Conservation (phyloP, 225 moss, liverwort and hornwort species). For the Bryum argenteum region DNA sequence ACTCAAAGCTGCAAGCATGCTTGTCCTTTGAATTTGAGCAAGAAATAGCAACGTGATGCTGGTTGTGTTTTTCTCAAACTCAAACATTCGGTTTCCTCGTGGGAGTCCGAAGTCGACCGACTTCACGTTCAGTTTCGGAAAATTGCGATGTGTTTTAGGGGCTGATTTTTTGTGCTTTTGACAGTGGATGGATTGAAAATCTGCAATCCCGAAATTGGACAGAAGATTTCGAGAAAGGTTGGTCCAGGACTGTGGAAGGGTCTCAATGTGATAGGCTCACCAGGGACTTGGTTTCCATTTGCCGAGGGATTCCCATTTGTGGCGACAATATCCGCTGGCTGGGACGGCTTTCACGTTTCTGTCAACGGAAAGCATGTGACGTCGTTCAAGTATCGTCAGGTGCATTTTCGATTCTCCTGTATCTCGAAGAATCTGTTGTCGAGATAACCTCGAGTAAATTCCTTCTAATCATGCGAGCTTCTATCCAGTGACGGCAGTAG, state of each 20-base stretch:
- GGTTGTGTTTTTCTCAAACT: not conserved
- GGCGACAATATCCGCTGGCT: conserved; percentile 80
- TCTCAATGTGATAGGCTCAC: conserved; percentile 36
- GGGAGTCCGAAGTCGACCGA: not conserved
- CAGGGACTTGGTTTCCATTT: conserved; percentile 78
- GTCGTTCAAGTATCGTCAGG: conserved; percentile 87
- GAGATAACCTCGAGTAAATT: not conserved
- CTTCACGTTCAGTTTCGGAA: not conserved
- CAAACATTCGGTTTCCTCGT: not conserved
- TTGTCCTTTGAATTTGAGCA: no score
- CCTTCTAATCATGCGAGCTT: no score
- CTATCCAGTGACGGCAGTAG: not conserved
- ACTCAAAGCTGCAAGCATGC: no score
- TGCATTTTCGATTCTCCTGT: conserved; percentile 20
- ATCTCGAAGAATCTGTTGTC: conserved; percentile 9
- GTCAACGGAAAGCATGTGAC: conserved; percentile 88
- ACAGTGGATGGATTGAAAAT: conserved; percentile 83
- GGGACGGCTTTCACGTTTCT: conserved; percentile 95
- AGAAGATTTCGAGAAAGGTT: conserved; percentile 48
- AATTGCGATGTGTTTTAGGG: not conserved
- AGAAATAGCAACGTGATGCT: not conserved
- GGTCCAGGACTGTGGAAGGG: conserved; percentile 59
- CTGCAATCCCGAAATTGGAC: conserved; percentile 73
- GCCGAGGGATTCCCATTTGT: conserved; percentile 89
- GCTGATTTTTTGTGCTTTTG: conserved; percentile 22